phyloP scores from a whole-genome alignment of 352 stramenopile genomes.

The Phytophthora megakarya region DNA sequence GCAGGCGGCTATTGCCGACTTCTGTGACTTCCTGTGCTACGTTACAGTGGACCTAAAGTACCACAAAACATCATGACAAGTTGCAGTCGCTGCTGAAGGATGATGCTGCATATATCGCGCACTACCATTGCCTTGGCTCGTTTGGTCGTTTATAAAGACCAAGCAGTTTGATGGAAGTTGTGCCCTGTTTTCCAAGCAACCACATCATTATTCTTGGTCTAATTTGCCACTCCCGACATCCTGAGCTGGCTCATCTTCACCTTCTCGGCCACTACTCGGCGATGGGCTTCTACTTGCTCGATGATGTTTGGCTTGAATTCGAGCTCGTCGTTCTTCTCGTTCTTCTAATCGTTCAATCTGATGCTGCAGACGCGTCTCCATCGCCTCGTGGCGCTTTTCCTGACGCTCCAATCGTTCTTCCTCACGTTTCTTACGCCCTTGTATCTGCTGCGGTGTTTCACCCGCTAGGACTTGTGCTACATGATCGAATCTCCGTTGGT shows the following conservation, averaged over 20 bases:
- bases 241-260: background rate
- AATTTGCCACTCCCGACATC: background rate
- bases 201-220: background rate
- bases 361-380: constrained; percentile 57
- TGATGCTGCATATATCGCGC: no score
- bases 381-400: constrained; percentile 43
- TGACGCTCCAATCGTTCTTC: constrained; percentile 55
- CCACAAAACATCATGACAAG: no score
- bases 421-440: constrained; percentile 54
- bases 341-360: constrained; percentile 56
- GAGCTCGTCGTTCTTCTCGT: constrained; percentile 44
- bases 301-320: constrained; percentile 35
- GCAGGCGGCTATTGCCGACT: no score
- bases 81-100: no score
- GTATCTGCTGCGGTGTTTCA: constrained; percentile 67
- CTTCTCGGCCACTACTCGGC: constrained; percentile 11
- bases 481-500: constrained; percentile 56
- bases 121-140: no score
- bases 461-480: constrained; percentile 67
- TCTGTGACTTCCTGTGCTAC: no score
- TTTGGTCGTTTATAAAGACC: background rate
- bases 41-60: no score
- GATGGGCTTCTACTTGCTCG: constrained; percentile 48
- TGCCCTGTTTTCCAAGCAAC: background rate
- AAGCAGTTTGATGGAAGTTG: constrained; percentile 8